phyloP scores from a whole-genome alignment of 179 eudicot genomes.

The Patellifolia procumbens region DNA sequence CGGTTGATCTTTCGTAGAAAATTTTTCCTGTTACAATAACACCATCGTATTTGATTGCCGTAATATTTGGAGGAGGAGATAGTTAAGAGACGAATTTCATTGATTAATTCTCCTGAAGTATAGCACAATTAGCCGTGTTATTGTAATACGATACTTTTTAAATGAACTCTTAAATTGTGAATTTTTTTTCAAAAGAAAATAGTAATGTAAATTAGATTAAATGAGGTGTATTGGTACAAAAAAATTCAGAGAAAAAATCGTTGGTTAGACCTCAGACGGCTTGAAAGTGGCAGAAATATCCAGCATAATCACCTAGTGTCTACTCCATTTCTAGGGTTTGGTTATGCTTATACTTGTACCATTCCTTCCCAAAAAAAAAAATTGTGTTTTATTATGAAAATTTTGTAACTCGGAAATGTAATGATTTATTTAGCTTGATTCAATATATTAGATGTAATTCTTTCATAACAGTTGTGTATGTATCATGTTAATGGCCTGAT shows the following conservation, averaged over 20 bases:
- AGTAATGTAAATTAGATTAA: background rate
- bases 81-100: too few relatives aligned
- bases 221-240: conserved; percentile 15
- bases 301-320: background rate
- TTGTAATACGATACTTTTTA: background rate
- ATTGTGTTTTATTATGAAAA: background rate
- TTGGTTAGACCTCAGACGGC: conserved; percentile 19
- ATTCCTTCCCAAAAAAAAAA: background rate
- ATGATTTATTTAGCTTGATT: background rate
- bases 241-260: too few relatives aligned
- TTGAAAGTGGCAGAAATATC: conserved; percentile 5
- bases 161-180: background rate
- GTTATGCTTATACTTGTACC: conserved; percentile 8
- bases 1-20: background rate
- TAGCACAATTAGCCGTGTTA: background rate
- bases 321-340: background rate
- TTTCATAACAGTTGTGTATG: too few relatives aligned
- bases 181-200: conserved; percentile 2
- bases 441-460: background rate
- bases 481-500: too few relatives aligned
- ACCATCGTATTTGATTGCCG: too few relatives aligned
- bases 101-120: too few relatives aligned
- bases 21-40: background rate
- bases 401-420: conserved; percentile 7
- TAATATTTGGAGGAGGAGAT: too few relatives aligned